These are phyloP conservation scores for Stromatinia cepivora DNA, from an alignment of 2,329 filamentous ascomycete species.

Conservation along the genomic window DNA sequence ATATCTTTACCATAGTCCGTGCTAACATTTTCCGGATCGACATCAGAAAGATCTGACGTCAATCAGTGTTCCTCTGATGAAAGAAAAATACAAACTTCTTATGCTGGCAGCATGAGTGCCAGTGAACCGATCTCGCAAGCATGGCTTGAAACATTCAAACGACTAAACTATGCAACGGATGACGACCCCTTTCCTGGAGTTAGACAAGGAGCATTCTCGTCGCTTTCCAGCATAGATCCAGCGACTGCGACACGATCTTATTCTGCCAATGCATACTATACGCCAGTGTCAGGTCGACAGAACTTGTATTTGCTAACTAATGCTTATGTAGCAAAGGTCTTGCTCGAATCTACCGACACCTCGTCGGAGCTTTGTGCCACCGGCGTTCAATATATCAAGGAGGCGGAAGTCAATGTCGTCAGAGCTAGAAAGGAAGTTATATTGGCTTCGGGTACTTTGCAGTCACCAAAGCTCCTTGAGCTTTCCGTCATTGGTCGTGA, in stretches of 20 bases:
- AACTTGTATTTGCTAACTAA: not conserved
- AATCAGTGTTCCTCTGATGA: not conserved
- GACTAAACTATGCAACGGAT: not conserved
- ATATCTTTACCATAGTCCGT: not conserved
- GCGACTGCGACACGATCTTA: not conserved
- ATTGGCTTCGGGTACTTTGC: constrained; percentile 37
- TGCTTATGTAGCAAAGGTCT: not conserved
- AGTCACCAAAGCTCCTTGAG: constrained; percentile 40
- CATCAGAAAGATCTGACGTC: not conserved
- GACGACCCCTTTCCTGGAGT: not conserved
- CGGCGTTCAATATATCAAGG: constrained; percentile 28
- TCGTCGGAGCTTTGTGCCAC: not conserved
- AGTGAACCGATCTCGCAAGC: not conserved
- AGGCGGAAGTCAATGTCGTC: constrained; percentile 29
- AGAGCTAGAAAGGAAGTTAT: constrained; percentile 41
- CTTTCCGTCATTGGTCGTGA: constrained; percentile 40
- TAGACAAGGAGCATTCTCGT: not conserved
- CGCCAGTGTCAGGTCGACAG: not conserved
- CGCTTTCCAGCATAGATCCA: not conserved
- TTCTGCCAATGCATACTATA: not conserved
- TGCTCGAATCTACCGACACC: not conserved
- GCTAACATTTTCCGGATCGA: constrained; percentile 1
- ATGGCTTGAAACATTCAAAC: not conserved
- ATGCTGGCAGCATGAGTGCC: not conserved
- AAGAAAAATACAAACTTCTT: constrained; percentile 5